Evolutionary conservation across 192 early-diverging fungal genomes (phyloP), one percentile per base, ranked within the genome.

Genomic region (Coemansia sp.): DNA sequence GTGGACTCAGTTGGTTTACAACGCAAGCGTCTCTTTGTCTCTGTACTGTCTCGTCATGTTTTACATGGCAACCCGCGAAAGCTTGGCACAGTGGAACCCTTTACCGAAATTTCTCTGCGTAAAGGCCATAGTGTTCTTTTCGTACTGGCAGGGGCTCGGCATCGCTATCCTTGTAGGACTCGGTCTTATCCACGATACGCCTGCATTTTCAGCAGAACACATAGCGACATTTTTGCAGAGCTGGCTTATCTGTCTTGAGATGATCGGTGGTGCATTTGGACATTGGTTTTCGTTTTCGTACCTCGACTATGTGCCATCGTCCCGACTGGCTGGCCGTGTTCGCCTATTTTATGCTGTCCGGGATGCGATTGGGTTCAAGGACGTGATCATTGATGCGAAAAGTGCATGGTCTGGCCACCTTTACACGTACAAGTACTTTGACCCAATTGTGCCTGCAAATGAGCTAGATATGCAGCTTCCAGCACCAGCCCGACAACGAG

Each of bases 91-190:
- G 44, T 92, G 88, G 76, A 79, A 91, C 44, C 95, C 95, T 15
- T 63, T 98, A 50, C 93, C 95, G 31, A 98, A 98, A 74, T 98
- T 98, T 50, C 76, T 97, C 33, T 93, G 90, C 62, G 86, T 98
- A 64, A 98, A 98, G 75, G 88, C 90, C 5, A 89, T 95, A 22
- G 88, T 98, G 48, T 96, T 96, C 67, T 91, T 98, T 65, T 92
- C 93, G 1, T 98, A 92, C 72, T 98, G 94, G 92, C 94, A 96
- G 76, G 86, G 92, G 34, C 63, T 98, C 38, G 81, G 86, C 8
- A 84, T 98, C 40, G 87, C 95, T 17, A 82, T 98, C 19, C 61
- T 98, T 37, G 89, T 92, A 2, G 83, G 85, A 17, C 68, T 85
- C 1, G 92, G 92, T 6, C 57, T 89, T 25, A 91, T 98, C 59